Conservation (phyloP, 2,329 filamentous ascomycete species). For the Penicillium fuscoglaucum region DNA sequence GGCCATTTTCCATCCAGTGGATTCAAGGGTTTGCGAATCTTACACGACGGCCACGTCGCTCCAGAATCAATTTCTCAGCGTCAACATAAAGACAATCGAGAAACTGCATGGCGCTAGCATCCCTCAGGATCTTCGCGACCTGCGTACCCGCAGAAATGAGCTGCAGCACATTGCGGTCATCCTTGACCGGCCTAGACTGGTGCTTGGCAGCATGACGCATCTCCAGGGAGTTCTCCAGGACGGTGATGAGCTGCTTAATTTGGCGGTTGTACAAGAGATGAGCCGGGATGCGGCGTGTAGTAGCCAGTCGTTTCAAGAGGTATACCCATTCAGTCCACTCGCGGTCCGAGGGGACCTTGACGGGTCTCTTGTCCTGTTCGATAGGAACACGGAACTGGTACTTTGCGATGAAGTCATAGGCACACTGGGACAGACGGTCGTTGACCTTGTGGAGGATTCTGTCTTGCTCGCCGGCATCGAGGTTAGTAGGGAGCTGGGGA, state of each 20-base stretch:
- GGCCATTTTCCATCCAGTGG: slow-evolving; percentile 10
- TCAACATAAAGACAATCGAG: slow-evolving; percentile 78
- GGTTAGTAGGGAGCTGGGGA: slow-evolving; percentile 77
- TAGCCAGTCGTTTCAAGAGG: slow-evolving; percentile 79
- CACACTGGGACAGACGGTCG: slow-evolving; percentile 79
- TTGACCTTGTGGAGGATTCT: slow-evolving; percentile 77
- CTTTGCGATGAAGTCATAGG: slow-evolving; percentile 86
- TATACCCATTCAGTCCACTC: slow-evolving; percentile 95
- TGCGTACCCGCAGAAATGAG: slow-evolving; percentile 84
- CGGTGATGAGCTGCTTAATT: slow-evolving; percentile 87
- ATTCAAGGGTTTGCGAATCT: slow-evolving; percentile 37
- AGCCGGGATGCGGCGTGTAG: slow-evolving; percentile 80
- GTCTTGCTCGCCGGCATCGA: slow-evolving; percentile 82
- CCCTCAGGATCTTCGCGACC: slow-evolving; percentile 83
- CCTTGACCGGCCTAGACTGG: slow-evolving; percentile 78
- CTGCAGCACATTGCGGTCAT: slow-evolving; percentile 85
- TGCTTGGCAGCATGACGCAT: slow-evolving; percentile 84
- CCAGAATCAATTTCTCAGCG: slow-evolving; percentile 76
- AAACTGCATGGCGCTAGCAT: slow-evolving; percentile 79
- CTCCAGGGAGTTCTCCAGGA: slow-evolving; percentile 83
- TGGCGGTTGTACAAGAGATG: slow-evolving; percentile 83
- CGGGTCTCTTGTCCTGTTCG: slow-evolving; percentile 76
- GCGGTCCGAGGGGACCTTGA: slow-evolving; percentile 71
- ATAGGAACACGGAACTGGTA: slow-evolving; percentile 88
- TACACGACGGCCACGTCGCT: slow-evolving; percentile 51